Evolutionary conservation across 2,329 filamentous ascomycete species (phyloP), one percentile per base, ranked within the genome.

Genomic region (Aspergillus melleus): DNA sequence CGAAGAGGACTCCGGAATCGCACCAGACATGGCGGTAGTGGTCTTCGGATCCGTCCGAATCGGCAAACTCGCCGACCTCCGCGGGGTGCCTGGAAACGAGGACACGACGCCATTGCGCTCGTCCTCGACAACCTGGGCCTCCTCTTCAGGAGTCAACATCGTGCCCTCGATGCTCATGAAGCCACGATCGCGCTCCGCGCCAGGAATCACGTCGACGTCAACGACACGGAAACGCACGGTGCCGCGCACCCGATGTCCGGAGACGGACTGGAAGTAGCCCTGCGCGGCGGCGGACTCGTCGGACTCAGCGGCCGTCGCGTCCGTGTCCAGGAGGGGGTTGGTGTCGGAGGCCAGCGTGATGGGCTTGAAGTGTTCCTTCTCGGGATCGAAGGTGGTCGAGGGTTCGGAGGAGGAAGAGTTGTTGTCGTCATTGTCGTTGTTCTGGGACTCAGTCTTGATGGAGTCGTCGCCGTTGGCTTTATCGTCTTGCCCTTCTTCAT

Each of bases 161-260:
- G 91, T 96, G 26, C 93, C 94, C 73, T 95, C 90, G 62, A 97
- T 88, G 66, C 89, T 92, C 61, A 96, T 77, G 72, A 94, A 95
- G 11, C 90, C 91, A 61, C 89, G 89, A 54, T 82, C 82, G 55
- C 87, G 86, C 64, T 90, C 91, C 51, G 87, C 84, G 29, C 88
- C 89, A 0, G 90, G 89, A 68, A 81, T 80, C 24, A 80, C 72
- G 67, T 97, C 93, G 63, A 95, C 91, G 73, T 96, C 91, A 66
- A 88, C 87, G 71, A 97, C 91, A 64, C 88, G 84, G 77, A 96
- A 96, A 55, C 84, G 83, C 42, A 96, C 76, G 69, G 85, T 86
- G 12, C 90, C 90, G 58, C 86, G 84, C 58, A 97, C 83, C 65
- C 85, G 88, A 39, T 86, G 81, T 1, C 91, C 92, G 4, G 82